Evolutionary conservation across 2,329 filamentous ascomycete species (phyloP), one percentile per base, ranked within the genome.

Genomic region (Apiospora hydei): DNA sequence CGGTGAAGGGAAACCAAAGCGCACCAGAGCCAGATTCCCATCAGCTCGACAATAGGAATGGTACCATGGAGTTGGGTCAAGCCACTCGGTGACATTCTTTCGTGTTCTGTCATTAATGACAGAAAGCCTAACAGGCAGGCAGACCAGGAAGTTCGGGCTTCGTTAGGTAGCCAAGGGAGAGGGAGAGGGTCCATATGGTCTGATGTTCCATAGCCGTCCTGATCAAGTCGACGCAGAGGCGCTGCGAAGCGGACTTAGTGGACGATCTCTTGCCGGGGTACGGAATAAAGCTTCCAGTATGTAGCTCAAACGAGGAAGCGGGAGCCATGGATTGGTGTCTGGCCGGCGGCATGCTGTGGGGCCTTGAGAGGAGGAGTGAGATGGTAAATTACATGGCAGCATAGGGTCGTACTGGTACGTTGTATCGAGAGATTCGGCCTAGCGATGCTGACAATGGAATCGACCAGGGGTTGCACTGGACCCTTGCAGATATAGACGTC

Each of bases 401-500:
- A 41, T n/a, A 64, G 57, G 38, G 57, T 64, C 26, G 43, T 41
- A 49, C 41, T 53, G 53, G 43, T n/a, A 34, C 34, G n/a, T 67
- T 41, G 38, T 67, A 41, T 67, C 72, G 72, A 73, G 68, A 70
- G 71, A 71, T 49, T 53, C 71, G 71, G 70, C 57, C 57, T 41
- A 64, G 47, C 44, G 43, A 69, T 49, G 44, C 67, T 69, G 75
- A 64, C 57, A 41, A 64, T 64, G 8, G 18, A 41, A 64, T 64
- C 57, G 57, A 64, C 57, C 57, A 11, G 57, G 57, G 57, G 30
- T 41, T 38, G 30, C 34, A 64, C 57, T 41, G 57, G 57, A 84
- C 82, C 84, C 85, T 80, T 83, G 85, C 80, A 79, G 76, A 80
- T 75, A 75, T 76, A 78, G 76, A 75, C 76, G 78, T 78, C 79